phyloP scores from a whole-genome alignment of 2,329 filamentous ascomycete species.

The Arthrobotrys pseudoclavata region DNA sequence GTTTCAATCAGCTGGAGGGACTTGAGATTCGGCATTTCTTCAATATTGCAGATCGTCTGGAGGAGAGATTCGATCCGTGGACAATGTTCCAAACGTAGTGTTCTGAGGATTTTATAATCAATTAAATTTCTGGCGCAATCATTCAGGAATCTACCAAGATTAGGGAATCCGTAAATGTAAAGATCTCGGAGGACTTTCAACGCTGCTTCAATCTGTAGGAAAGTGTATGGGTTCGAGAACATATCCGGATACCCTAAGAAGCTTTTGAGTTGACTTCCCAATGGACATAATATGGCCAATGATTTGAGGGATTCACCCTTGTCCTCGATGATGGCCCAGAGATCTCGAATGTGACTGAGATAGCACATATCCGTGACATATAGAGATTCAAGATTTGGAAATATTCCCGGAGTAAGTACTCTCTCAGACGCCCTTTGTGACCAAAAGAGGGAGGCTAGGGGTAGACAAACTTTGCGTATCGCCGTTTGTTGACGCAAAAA shows the following conservation, averaged over 20 bases:
- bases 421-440: background rate
- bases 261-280: slow-evolving; percentile 9
- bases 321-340: slow-evolving; percentile 31
- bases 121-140: slow-evolving; percentile 32
- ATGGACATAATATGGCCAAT: slow-evolving; percentile 27
- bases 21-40: slow-evolving; percentile 45
- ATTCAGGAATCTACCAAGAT: slow-evolving; percentile 35
- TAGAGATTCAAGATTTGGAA: slow-evolving; percentile 33
- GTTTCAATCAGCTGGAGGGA: slow-evolving; percentile 42
- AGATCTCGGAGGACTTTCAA: slow-evolving; percentile 28
- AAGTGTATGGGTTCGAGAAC: slow-evolving; percentile 23
- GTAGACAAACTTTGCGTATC: slow-evolving; percentile 10
- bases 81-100: slow-evolving; percentile 18
- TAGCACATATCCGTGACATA: slow-evolving; percentile 29
- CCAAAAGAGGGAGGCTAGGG: slow-evolving; percentile 15
- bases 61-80: slow-evolving; percentile 35
- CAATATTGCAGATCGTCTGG: slow-evolving; percentile 36
- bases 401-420: background rate
- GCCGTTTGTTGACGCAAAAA: slow-evolving; percentile 12
- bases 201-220: slow-evolving; percentile 8
- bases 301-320: slow-evolving; percentile 30
- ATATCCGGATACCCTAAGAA: slow-evolving; percentile 24
- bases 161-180: slow-evolving; percentile 27
- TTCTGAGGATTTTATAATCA: slow-evolving; percentile 31
- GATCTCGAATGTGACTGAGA: slow-evolving; percentile 13